phyloP scores from a whole-genome alignment of 1,139 yeast genomes.

The Blastobotrys elegans region DNA sequence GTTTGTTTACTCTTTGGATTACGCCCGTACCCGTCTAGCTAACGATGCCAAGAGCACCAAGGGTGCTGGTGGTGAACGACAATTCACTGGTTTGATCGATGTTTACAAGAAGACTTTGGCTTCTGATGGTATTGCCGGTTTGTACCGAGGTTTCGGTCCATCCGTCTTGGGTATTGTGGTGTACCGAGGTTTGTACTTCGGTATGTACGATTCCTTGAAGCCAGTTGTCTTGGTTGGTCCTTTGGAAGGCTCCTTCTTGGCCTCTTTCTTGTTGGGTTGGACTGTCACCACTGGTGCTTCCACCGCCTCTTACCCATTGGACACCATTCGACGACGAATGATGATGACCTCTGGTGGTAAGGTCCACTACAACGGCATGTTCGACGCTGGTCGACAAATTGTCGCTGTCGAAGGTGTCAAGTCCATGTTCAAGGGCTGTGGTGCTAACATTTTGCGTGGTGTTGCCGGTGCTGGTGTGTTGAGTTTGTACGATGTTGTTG shows the following conservation, averaged over 20 bases:
- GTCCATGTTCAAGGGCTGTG: conserved; percentile 80
- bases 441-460: conserved; percentile 84
- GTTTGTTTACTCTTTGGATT: conserved; percentile 75
- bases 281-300: conserved; percentile 74
- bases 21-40: conserved; percentile 81
- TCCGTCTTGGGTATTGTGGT: conserved; percentile 76
- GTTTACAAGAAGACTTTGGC: conserved; percentile 74
- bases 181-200: conserved; percentile 82
- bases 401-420: conserved; percentile 67
- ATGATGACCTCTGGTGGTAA: conserved; percentile 87
- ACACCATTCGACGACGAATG: conserved; percentile 72
- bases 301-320: conserved; percentile 76
- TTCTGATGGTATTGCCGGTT: conserved; percentile 73
- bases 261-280: conserved; percentile 77
- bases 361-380: conserved; percentile 69
- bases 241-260: conserved; percentile 65
- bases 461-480: conserved; percentile 86
- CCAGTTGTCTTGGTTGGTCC: conserved; percentile 70
- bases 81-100: conserved; percentile 72
- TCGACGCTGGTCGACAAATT: conserved; percentile 67
- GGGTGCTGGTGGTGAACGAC: conserved; percentile 65
- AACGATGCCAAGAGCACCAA: conserved; percentile 72
- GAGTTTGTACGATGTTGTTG: conserved; percentile 36
- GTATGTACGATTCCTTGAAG: conserved; percentile 74
- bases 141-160: conserved; percentile 81